phyloP scores from a whole-genome alignment of 1,284 basidiomycete species.

The Spongispora temasekensis region DNA sequence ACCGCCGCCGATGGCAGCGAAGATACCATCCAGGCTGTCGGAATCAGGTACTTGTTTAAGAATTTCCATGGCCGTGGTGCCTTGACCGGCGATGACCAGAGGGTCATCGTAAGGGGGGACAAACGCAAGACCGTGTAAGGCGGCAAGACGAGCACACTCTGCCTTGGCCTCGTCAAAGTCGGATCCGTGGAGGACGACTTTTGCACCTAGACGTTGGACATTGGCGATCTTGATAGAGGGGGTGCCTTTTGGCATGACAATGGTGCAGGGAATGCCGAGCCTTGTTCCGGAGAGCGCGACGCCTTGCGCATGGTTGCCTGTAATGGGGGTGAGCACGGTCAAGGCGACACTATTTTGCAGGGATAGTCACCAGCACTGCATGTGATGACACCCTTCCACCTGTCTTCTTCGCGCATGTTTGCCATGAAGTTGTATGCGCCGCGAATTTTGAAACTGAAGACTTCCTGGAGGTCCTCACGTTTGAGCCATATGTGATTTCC shows the following conservation, averaged over 20 bases:
- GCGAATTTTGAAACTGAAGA: slow-evolving; percentile 98
- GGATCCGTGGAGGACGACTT: slow-evolving; percentile 87
- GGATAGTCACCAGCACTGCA: slow-evolving; percentile 83
- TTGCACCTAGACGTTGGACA: slow-evolving; percentile 90
- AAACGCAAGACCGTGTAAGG: slow-evolving; percentile 78
- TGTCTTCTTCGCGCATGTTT: slow-evolving; percentile 81
- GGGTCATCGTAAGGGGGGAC: slow-evolving; percentile 99
- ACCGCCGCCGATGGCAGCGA: slow-evolving; percentile 91
- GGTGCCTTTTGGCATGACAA: slow-evolving; percentile 97
- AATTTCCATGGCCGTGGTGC: slow-evolving; percentile 94
- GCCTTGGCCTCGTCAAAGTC: slow-evolving; percentile 98
- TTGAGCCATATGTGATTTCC: slow-evolving; percentile 97
- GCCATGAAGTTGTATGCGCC: slow-evolving; percentile 99
- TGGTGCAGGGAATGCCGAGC: slow-evolving; percentile 91
- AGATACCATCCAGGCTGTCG: slow-evolving; percentile 82
- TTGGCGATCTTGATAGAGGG: slow-evolving; percentile 97
- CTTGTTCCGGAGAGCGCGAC: slow-evolving; percentile 91
- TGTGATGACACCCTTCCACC: slow-evolving; percentile 97
- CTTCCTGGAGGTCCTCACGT: slow-evolving; percentile 93
- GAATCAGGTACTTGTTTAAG: slow-evolving; percentile 81
- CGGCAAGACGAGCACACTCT: slow-evolving; percentile 88
- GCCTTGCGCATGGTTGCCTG: slow-evolving; percentile 98
- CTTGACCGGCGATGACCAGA: slow-evolving; percentile 95
- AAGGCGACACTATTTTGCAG: slow-evolving; percentile 4
- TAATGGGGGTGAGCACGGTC: slow-evolving; percentile 1